These are phyloP conservation scores for Thalia dealbata DNA, from an alignment of 176 grass and related monocot species.

Conservation along the genomic window DNA sequence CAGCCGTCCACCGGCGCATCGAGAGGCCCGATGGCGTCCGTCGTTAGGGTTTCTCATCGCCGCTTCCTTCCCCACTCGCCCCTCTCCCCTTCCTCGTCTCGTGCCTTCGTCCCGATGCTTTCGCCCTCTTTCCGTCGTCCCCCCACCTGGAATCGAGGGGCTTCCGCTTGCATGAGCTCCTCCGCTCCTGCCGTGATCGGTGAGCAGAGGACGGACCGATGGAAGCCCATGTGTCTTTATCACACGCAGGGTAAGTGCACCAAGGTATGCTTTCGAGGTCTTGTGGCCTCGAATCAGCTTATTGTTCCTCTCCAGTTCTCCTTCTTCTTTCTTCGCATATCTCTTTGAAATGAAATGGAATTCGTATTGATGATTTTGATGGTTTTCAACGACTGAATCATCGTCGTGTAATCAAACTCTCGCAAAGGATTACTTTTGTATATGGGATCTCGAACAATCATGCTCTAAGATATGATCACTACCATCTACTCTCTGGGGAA, in stretches of 20 bases:
- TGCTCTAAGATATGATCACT: too few species aligned
- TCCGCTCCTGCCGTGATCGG: not conserved
- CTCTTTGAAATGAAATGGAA: too few species aligned
- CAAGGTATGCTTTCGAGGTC: slow-evolving; percentile 37
- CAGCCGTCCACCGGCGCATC: not conserved
- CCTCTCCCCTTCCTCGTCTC: not conserved
- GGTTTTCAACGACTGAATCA: too few species aligned
- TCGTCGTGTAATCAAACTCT: too few species aligned
- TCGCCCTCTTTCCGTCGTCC: not conserved
- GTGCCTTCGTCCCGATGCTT: not conserved
- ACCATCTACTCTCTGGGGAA: too few species aligned
- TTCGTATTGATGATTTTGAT: too few species aligned
- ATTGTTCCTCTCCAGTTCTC: not conserved
- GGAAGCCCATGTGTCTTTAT: slow-evolving; percentile 83
- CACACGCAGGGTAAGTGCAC: slow-evolving; percentile 75
- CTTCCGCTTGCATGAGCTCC: not conserved
- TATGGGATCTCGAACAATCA: too few species aligned
- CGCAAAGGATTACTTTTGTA: too few species aligned
- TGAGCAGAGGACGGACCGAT: slow-evolving; percentile 12
- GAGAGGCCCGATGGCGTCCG: not conserved
- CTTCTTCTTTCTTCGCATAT: not conserved
- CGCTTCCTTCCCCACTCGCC: not conserved
- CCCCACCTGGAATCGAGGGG: not conserved
- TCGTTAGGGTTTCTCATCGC: not conserved
- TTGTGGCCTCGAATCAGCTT: not conserved